Conservation (phyloP, 164 flowering plant species). For the Vitis rotundifolia region DNA sequence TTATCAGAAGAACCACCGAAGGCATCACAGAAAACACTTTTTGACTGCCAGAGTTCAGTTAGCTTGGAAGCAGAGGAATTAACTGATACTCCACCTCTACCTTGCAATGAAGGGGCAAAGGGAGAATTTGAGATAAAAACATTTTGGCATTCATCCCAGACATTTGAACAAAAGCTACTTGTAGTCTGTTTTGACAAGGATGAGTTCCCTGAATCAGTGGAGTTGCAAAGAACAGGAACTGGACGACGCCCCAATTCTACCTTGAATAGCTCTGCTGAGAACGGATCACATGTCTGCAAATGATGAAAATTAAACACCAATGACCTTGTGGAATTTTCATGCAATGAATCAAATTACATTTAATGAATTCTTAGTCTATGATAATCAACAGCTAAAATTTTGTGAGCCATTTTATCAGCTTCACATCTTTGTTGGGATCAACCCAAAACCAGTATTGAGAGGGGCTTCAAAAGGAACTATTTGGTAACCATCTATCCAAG, state of each 20-base stretch:
- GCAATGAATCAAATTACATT: too few species aligned
- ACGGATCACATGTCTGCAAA: constrained; percentile 70
- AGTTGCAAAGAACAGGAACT: constrained; percentile 74
- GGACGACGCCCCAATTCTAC: constrained; percentile 26
- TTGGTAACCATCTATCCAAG: too few species aligned
- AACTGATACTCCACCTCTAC: constrained; percentile 28
- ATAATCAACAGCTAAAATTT: too few species aligned
- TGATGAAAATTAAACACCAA: not conserved
- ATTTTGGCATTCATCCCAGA: constrained; percentile 71
- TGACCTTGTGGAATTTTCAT: too few species aligned
- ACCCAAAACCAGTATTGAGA: too few species aligned
- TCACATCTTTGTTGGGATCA: too few species aligned
- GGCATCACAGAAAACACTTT: constrained; percentile 26
- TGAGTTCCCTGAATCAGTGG: constrained; percentile 38
- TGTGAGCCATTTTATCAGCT: too few species aligned
- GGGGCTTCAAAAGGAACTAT: too few species aligned
- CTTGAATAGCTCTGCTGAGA: constrained; percentile 61
- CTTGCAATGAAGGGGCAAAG: constrained; percentile 39
- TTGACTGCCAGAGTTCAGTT: constrained; percentile 40
- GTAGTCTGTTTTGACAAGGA: constrained; percentile 15
- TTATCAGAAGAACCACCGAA: constrained; percentile 30
- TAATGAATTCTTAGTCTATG: too few species aligned
- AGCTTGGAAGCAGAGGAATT: constrained; percentile 52
- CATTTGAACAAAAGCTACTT: constrained; percentile 48
- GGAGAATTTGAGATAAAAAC: constrained; percentile 58